Percentiles rank a stretch among this genome's conserved stretches.
phyloP scores from a whole-genome alignment of 2,329 filamentous ascomycete genomes.

The Sarocladiaceae sp. region DNA sequence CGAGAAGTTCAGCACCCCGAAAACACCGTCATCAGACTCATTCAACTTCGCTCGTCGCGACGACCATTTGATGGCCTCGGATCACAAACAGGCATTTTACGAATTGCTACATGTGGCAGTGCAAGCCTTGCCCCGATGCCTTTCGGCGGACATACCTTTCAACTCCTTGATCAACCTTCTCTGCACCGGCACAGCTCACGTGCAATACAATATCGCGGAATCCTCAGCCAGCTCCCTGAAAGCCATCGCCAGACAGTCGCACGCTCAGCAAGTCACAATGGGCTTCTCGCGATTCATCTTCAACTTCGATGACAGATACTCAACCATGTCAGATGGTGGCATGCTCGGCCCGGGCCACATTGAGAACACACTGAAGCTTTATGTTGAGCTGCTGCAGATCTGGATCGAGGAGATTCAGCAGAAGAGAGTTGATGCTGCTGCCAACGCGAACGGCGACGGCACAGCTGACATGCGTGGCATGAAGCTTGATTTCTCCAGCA shows the following conservation, averaged over 20 bases:
- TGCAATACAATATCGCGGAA: slow-evolving; percentile 84
- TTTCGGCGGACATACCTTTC: slow-evolving; percentile 87
- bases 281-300: slow-evolving; percentile 98
- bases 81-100: slow-evolving; percentile 92
- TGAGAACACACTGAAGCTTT: slow-evolving; percentile 86
- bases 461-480: slow-evolving; percentile 66
- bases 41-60: slow-evolving; percentile 88
- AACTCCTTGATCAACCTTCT: slow-evolving; percentile 91
- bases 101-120: slow-evolving; percentile 93
- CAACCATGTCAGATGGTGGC: slow-evolving; percentile 95
- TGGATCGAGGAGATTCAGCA: slow-evolving; percentile 97
- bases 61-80: slow-evolving; percentile 65
- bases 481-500: slow-evolving; percentile 79
- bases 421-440: slow-evolving; percentile 70
- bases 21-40: slow-evolving; percentile 90
- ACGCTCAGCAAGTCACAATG: slow-evolving; percentile 93
- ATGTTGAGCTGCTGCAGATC: slow-evolving; percentile 89
- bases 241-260: slow-evolving; percentile 87
- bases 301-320: slow-evolving; percentile 95
- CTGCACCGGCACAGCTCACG: slow-evolving; percentile 94
- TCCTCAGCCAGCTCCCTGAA: slow-evolving; percentile 93
- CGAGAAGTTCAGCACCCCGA: slow-evolving; percentile 90
- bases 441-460: slow-evolving; percentile 59
- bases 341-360: slow-evolving; percentile 94
- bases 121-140: slow-evolving; percentile 88